phyloP scores from a whole-genome alignment of 495 filamentous ascomycete genomes.

The Xylaria sp. region DNA sequence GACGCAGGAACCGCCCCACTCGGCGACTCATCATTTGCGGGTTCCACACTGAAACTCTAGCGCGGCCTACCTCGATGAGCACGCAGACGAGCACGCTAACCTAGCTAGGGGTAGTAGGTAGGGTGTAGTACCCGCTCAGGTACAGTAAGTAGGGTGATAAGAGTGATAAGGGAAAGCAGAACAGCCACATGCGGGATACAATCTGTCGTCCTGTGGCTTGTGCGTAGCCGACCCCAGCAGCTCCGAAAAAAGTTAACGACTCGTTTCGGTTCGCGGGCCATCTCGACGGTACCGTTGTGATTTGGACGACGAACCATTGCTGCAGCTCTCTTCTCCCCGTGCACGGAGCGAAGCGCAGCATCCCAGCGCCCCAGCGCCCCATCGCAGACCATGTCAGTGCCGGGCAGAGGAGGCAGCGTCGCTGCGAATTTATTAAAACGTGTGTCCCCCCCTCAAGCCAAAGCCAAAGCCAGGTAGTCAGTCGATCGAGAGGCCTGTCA shows the following conservation, averaged over 20 bases:
- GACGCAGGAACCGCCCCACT: constrained; percentile 22
- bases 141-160: too few species aligned
- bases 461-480: too few species aligned
- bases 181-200: too few species aligned
- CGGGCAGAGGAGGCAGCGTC: constrained; percentile 55
- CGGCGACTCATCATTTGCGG: constrained; percentile 10
- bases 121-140: not conserved
- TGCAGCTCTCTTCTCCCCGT: constrained; percentile 12
- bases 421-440: constrained; percentile 51
- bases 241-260: constrained; percentile 40
- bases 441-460: constrained; percentile 37
- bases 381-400: constrained; percentile 53
- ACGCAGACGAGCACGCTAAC: too few species aligned
- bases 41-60: not conserved
- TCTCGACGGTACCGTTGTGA: constrained; percentile 4
- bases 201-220: constrained; percentile 33
- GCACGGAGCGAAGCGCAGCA: constrained; percentile 27
- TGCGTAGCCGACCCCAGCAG: constrained; percentile 8
- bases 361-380: constrained; percentile 25
- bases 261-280: constrained; percentile 9
- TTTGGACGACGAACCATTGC: constrained; percentile 32
- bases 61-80: not conserved
- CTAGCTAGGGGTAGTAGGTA: not conserved
- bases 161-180: too few species aligned
- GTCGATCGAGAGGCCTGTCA: constrained; percentile 11